Base-by-base conservation (phyloP, 108 stramenopile genomes). In the Phaeodactylum tricornutum region DNA sequence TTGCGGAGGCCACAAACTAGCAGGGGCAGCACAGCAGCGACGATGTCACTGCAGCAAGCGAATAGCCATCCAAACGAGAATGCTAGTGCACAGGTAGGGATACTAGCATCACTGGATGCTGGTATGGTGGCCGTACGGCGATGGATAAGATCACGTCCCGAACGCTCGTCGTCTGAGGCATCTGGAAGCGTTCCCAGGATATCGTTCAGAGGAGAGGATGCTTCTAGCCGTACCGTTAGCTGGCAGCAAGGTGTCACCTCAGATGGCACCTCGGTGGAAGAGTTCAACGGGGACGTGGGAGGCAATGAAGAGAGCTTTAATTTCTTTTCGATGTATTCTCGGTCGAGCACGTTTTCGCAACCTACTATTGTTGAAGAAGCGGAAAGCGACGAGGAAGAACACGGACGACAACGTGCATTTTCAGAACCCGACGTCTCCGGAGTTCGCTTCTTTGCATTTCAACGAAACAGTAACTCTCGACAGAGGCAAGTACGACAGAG, bases 81-180 rank as follows among this genome's bases (percentile, higher is more conserved):
- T 3, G 38, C 17, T 40, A 8, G 4, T 3, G 19, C 38, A 3
- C 3, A 3, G 21, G 4, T 7, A 3, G 47, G 46, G 2, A 27
- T 54, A 2, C 42, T 27, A 37, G 46, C 60, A 7, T 75, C 74
- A 11, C 44, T 80, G 31, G 79, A 80, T 61, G 59, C 71, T 22
- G 79, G 79, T n/a, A 80, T 80, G 79, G 61, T 65, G 1, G 37
- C 72, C 8, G 43, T 80, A 14, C 42, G 71, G 28, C 31, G 64
- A 33, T 75, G 79, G 79, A 69, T 75, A 35, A 69, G 72, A 20
- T 47, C 72, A 24, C 65, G 62, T 35, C 27, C 49, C 29, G 35
- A 19, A 39, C 26, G 37, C 26, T 1, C 20, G 27, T 2, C 30
- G 9, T 29, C 6, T 11, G 30, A 48, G 1, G 9, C 27, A 26